Conservation (phyloP, 345 rosid species). For the Nephelium lappaceum region DNA sequence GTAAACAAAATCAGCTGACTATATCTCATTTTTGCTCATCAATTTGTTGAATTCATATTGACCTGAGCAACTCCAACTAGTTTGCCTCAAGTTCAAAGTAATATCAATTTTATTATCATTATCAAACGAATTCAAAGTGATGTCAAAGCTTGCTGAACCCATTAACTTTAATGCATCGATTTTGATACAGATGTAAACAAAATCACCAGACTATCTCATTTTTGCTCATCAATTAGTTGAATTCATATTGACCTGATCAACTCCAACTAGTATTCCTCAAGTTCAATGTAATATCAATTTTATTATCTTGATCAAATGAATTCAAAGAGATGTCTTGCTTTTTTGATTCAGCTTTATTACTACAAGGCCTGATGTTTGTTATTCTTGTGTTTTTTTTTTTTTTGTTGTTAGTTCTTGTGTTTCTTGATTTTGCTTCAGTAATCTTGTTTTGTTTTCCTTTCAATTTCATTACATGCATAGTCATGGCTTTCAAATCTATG, state of each 20-base stretch:
- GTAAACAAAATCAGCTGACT: not conserved
- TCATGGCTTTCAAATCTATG: not conserved
- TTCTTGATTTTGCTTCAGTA: no score
- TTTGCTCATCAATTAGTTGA: not conserved
- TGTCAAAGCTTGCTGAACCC: not conserved
- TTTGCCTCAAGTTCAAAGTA: not conserved
- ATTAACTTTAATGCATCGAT: not conserved
- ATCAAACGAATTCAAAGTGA: no score
- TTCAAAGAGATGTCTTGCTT: not conserved
- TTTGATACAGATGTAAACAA: not conserved
- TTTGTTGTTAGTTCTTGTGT: no score
- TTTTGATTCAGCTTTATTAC: not conserved
- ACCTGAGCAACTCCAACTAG: not conserved
- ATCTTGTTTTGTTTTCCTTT: no score
- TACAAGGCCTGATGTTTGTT: not conserved
- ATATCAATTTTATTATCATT: not conserved
- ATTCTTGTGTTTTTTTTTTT: no score
- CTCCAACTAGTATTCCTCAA: not conserved
- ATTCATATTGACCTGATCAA: not conserved
- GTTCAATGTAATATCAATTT: not conserved
- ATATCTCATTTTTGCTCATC: not conserved
- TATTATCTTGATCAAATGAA: not conserved
- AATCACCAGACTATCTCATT: not conserved
- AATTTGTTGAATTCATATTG: not conserved
- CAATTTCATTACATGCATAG: no score